Evolutionary conservation across 1,284 basidiomycete genomes (phyloP), one percentile per base, ranked within the genome.

Genomic region (Sanguinoderma infundibulare): DNA sequence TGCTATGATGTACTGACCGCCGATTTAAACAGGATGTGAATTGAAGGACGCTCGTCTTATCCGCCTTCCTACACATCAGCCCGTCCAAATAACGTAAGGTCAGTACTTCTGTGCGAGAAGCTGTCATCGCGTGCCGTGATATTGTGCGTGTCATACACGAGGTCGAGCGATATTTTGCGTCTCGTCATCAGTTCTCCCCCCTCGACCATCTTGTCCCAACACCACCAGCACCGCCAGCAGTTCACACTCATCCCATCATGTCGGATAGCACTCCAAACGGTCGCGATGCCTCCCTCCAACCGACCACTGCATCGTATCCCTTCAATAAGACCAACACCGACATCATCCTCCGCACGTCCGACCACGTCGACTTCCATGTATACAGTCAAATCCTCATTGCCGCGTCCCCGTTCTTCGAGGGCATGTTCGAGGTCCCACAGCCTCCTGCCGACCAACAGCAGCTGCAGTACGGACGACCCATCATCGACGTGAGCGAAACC

Each of bases 371-470:
- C 24, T 66, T 66, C 52, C 57, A 59, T 28, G 64, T 66, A 5
- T 63, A 63, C 38, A 65, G 57, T 14, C 49, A 53, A 20, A 64
- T 71, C 32, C 68, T 72, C 26, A 34, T 55, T 1, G 59, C 66
- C 2, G 69, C 65, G 5, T 72, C 70, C 17, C 58, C 63, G 3
- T n/a, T 67, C 20, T 67, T 63, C 53, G 61, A 61, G 34, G 51
- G 36, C 17, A 65, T 65, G 60, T 56, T 67, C 53, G 44, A n/a
- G n/a, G n/a, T n/a, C n/a, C n/a, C n/a, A n/a, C n/a, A n/a, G n/a
- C n/a, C n/a, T n/a, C n/a, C n/a, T n/a, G n/a, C n/a, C n/a, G n/a
- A n/a, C n/a, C n/a, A n/a, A n/a, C n/a, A n/a, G n/a, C n/a, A n/a
- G n/a, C n/a, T n/a, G n/a, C n/a, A n/a, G n/a, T n/a, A n/a, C n/a